Base-by-base conservation (phyloP, 495 filamentous ascomycete species). In the Neurospora sp. region DNA sequence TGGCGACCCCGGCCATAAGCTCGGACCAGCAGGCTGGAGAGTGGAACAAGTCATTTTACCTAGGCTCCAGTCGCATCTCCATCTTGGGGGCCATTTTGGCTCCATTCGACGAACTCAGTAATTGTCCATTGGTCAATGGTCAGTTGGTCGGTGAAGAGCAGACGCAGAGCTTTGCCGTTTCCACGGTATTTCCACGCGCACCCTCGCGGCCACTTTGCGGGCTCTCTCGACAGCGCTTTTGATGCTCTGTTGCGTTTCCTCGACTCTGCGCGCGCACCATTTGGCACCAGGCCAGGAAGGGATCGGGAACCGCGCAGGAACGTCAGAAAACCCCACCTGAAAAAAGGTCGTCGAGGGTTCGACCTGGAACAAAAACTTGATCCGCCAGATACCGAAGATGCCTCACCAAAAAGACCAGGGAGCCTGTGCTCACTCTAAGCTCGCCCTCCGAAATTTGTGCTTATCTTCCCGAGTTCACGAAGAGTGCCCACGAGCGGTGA, bases 101-200 rank as follows among this genome's bases (percentile, higher is more conserved):
- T 61, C 53, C 53, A 61, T 61, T 61, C 53, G 12, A 61, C 53
- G 48, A 61, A 31, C 20, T 53, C 48, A 18, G 53, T 31, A 35
- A 35, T 9, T 65, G 53, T 61, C 27, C 27, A 65, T 65, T 65
- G 53, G 53, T 65, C 27, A 35, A 65, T 65, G 53, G 53, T 35
- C 53, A 16, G 53, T 65, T 37, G 53, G 53, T 65, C 53, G 53
- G 53, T 71, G 40, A 61, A 71, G 71, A 20, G 74, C 68, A 68
- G 68, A 70, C 41, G 31, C 61, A 37, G 72, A 61, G 20, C 69
- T 70, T 68, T 65, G 53, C 53, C 53, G 53, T 65, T 65, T 65
- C 53, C 3, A 31, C 27, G 27, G 27, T 31, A 31, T 31, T 31
- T 31, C 27, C 53, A 65, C 53, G 53, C 53, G 53, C 53, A 35